phyloP scores from a whole-genome alignment of 176 grass and related monocot species.

The Oryza coarctata region DNA sequence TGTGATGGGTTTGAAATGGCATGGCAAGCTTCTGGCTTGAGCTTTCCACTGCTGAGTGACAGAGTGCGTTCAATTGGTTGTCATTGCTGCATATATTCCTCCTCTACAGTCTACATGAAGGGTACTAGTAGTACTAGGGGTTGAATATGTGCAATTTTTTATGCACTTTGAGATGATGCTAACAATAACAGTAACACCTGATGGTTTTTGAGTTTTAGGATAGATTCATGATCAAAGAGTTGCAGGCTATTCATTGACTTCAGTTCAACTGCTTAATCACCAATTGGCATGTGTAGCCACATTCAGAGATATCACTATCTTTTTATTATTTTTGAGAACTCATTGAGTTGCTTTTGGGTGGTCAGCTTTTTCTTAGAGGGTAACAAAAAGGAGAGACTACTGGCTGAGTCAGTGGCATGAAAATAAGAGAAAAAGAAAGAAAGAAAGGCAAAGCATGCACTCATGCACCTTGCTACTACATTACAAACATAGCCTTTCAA shows the following conservation, averaged over 20 bases:
- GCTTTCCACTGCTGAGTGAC: not conserved
- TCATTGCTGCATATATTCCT: conserved; percentile 15
- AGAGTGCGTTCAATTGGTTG: conserved; percentile 32
- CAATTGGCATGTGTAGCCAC: not conserved
- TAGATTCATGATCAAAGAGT: conserved; percentile 22
- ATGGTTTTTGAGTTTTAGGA: conserved; percentile 9
- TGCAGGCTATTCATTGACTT: conserved; percentile 27
- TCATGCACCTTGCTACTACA: conserved; percentile 1
- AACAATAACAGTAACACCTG: conserved; percentile 13
- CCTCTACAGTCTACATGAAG: not conserved
- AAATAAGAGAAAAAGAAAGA: not conserved
- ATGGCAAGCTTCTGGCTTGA: conserved; percentile 35
- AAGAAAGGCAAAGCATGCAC: conserved; percentile 17
- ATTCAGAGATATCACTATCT: conserved; percentile 27
- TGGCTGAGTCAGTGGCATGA: conserved; percentile 20
- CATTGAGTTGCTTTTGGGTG: conserved; percentile 30
- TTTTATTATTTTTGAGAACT: conserved; percentile 5
- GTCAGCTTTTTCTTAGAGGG: conserved; percentile 29
- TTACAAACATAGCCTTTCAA: conserved; percentile 43
- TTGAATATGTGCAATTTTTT: not conserved
- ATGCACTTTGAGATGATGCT: not conserved
- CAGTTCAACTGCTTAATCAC: conserved; percentile 1
- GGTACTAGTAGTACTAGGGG: not conserved
- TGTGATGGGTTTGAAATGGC: conserved; percentile 37
- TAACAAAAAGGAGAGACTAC: conserved; percentile 35